Evolutionary conservation across 2,329 filamentous ascomycete species (phyloP), one percentile per base, ranked within the genome.

Genomic region (Aspergillus udagawae): DNA sequence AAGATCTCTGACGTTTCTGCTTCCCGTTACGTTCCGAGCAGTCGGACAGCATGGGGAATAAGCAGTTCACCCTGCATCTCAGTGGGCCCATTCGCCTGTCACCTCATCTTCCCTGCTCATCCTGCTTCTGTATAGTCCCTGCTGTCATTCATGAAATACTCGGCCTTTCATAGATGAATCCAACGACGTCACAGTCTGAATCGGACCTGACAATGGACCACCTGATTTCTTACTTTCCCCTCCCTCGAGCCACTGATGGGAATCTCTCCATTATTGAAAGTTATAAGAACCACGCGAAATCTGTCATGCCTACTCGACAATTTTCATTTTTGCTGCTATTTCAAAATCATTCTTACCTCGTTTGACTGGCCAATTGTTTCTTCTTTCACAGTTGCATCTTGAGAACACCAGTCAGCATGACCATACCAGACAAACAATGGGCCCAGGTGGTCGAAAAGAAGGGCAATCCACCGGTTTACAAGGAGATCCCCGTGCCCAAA

Each of bases 371-470:
- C 9, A 29, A 29, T 23, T 25, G 44, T 35, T 29, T 21, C 23
- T 29, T 49, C 25, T 29, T 27, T 27, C 52, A 51, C 29, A 4
- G 29, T 14, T 32, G 29, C 12, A 14, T 10, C 52, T 23, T 49
- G 25, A 52, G 25, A 25, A 41, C 14, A n/a, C 51, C 55, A 21
- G 56, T 29, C 54, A 63, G n/a, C 27, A 67, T 67, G 64, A 69
- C 79, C 55, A 84, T 97, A 70, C 93, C 93, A 58, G 84, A 82
- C 52, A 87, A 87, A 76, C 93, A 97, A 81, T 95, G 89, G 91
- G 93, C 93, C 52, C 90, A 94, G 77, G 90, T 97, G 66, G 82
- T 94, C 67, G 90, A 96, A 77, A 84, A 91, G 82, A 87, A 83
- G 56, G 91, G 90, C 65, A 87, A 86, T 55, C 84, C 87, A 80